Base-by-base conservation (phyloP, 306 rosid species). In the Dicorynia guianensis region DNA sequence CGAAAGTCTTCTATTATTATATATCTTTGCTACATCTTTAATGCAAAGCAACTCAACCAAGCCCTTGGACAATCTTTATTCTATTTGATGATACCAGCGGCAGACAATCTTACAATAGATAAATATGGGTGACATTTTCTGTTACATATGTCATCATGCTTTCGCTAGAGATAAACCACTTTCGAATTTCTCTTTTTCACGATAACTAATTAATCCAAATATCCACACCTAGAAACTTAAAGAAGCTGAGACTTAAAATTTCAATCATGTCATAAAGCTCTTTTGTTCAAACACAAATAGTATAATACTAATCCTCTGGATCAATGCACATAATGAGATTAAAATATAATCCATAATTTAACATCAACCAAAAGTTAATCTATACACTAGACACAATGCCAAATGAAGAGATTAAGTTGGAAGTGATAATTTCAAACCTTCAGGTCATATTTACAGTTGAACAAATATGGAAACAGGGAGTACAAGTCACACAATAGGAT, bases 391-490 rank as follows among this genome's bases (percentile, higher is more conserved):
- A 62, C 36, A 74, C 52, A 7, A 25, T 0, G 4, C 8, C 44
- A 40, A 1, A 40, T 40, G 44, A 5, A 40, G 44, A 1, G 44
- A 40, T 7, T 40, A 40, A 40, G 44, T 5, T 1, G 14, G 4
- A 72, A 66, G 82, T 46, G 52, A 67, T 54, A 53, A 77, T 12
- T 47, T 68, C 52, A 60, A 39, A 64, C 43, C 30, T 66, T 11
- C 11, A 14, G 38, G 19, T 42, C 67, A 79, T 48, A 33, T 67
- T 18, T 47, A 48, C 42, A 53, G 55, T 15, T 30, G 36, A n/a
- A 67, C 7, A 57, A 47, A 48, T 69, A 46, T 35, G 7, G 5
- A 9, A 48, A 62, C 43, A 30, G 17, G 47, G 0, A 67, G 11
- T 40, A 18, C 36, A 63, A 55, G 67, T 8, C 7, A 64, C 8